These are phyloP conservation scores for Neopestalotiopsis sp. DNA, from an alignment of 2,329 filamentous ascomycete genomes.

Conservation along the genomic window DNA sequence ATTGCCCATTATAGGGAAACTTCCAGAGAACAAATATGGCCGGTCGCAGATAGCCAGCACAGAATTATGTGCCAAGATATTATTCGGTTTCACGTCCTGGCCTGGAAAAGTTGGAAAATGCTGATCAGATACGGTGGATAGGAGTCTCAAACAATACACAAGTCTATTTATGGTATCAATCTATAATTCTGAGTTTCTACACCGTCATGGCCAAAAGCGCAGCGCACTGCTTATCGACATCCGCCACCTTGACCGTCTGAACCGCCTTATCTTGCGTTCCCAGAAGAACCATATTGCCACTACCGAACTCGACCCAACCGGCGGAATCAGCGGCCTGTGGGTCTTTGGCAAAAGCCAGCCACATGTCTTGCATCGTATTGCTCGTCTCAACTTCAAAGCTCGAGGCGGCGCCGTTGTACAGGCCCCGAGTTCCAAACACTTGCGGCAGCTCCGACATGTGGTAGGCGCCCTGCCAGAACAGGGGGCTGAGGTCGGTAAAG, in stretches of 20 bases:
- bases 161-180: neutral
- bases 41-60: no score
- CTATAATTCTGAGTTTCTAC: neutral
- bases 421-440: constrained; percentile 37
- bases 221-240: neutral
- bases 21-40: no score
- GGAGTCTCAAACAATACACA: no score
- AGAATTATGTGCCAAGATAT: no score
- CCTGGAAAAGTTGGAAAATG: no score
- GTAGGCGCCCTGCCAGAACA: constrained; percentile 34
- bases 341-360: neutral
- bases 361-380: constrained; percentile 9
- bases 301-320: neutral
- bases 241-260: neutral
- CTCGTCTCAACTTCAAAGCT: neutral
- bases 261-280: neutral
- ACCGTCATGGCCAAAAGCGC: neutral
- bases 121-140: no score
- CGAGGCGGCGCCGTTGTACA: neutral
- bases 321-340: neutral
- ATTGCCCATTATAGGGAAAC: no score
- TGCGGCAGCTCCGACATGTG: constrained; percentile 39
- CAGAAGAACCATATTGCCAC: neutral
- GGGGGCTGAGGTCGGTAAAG: constrained; percentile 35
- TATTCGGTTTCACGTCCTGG: no score